phyloP scores from a whole-genome alignment of 2,329 filamentous ascomycete species.

The Emergomyces pasteurianus region DNA sequence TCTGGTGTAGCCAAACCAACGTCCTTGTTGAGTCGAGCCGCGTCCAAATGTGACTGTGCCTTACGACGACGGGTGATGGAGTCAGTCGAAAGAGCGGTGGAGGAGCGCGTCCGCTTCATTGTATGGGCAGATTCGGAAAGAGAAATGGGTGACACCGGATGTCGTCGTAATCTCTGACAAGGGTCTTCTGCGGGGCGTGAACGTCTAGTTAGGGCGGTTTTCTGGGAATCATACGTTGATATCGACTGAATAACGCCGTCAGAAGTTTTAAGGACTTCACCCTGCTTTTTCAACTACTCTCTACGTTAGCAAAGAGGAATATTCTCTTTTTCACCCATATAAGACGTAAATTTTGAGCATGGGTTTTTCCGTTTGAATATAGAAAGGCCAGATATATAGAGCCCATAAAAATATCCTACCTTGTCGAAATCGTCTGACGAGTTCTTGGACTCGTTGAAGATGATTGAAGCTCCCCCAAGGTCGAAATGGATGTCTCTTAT shows the following conservation, averaged over 20 bases:
- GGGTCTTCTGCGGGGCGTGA: not conserved
- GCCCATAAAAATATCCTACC: slow-evolving; percentile 31
- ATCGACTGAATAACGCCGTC: slow-evolving; percentile 38
- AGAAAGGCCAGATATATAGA: not conserved
- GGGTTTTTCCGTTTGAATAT: not conserved
- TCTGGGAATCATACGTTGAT: slow-evolving; percentile 25
- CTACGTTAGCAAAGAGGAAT: slow-evolving; percentile 5
- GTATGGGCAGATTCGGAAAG: slow-evolving; percentile 39
- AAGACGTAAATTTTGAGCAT: not conserved
- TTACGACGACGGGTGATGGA: slow-evolving; percentile 37
- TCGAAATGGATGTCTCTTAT: slow-evolving; percentile 68
- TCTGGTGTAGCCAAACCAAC: slow-evolving; percentile 31
- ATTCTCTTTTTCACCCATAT: not conserved
- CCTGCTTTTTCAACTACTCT: slow-evolving; percentile 33
- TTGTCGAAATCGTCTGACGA: slow-evolving; percentile 41
- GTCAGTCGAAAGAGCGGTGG: slow-evolving; percentile 34
- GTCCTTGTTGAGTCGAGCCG: slow-evolving; percentile 19
- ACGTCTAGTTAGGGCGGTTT: not conserved
- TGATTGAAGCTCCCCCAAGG: slow-evolving; percentile 48
- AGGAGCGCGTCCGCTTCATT: slow-evolving; percentile 21
- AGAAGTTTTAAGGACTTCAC: slow-evolving; percentile 32
- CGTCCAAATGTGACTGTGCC: slow-evolving; percentile 8
- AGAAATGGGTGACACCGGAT: slow-evolving; percentile 5
- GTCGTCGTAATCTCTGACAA: slow-evolving; percentile 6
- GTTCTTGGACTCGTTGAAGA: slow-evolving; percentile 52